Evolutionary conservation across 306 rosid species (phyloP), one percentile per base, ranked within the genome.

Genomic region (Cajanus cajan): DNA sequence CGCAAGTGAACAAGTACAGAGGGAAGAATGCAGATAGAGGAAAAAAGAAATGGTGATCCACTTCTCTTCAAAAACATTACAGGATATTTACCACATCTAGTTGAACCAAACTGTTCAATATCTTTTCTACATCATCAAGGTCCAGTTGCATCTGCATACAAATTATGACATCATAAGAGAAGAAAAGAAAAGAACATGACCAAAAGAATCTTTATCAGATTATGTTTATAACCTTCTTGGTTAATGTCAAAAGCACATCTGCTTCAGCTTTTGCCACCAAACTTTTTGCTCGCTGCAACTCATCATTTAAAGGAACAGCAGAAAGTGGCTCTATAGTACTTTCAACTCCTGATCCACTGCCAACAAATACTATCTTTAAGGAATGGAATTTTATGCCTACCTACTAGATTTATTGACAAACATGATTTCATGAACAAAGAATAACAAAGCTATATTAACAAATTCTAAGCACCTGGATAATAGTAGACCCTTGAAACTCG

Each of bases 231-330:
- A 95, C 98, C 96, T 91, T 92, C 81, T 85, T 82, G 51, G 98
- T 85, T 70, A 95, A 86, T 89, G 83, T 55, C 69, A 85, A 80
- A 54, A 95, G 97, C 71, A 91, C 96, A 44, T 95, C 98, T 48
- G 89, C 85, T 90, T 91, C 98, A 44, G 96, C 94, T 86, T 91
- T 90, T 57, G 89, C 90, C 37, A 90, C 94, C n/a, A 80, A 83
- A 75, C 82, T 86, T 87, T 90, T 89, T 8, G 98, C 92, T 86
- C 75, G 85, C 82, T 91, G 98, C 89, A 95, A 85, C 85, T 92
- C 98, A 68, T 95, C 98, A 79, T 95, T 95, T 77, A 90, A 85
- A 82, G 97, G 90, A 73, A 95, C 82, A 14, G 87, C 96, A 79
- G 97, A 82, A 79, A 95, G 90, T 57, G 98, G 98, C 80, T 95